phyloP scores from a whole-genome alignment of 805 yeast species.

The Metschnikowia koreensis region DNA sequence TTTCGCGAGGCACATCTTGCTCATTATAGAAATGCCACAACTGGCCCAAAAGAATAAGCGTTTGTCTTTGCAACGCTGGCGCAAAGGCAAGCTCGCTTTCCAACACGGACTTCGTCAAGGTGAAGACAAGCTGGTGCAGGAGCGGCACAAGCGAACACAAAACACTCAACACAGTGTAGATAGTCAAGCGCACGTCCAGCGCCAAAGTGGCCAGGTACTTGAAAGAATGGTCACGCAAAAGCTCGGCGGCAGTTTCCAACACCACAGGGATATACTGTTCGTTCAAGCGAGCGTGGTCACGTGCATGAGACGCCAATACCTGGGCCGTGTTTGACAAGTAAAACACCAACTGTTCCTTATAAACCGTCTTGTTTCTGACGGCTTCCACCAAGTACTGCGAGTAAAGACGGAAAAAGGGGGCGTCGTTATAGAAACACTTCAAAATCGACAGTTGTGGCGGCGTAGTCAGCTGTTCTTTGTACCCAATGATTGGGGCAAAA shows the following conservation, averaged over 20 bases:
- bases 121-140: slow-evolving; percentile 25
- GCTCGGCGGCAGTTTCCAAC: slow-evolving; percentile 56
- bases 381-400: slow-evolving; percentile 51
- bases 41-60: slow-evolving; percentile 41
- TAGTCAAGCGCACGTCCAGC: slow-evolving; percentile 75
- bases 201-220: slow-evolving; percentile 21
- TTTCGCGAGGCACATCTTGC: slow-evolving; percentile 12
- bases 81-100: slow-evolving; percentile 25
- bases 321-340: slow-evolving; percentile 71
- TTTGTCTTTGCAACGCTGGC: slow-evolving; percentile 25
- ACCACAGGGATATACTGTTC: slow-evolving; percentile 52
- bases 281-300: slow-evolving; percentile 43
- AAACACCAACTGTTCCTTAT: slow-evolving; percentile 72
- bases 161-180: slow-evolving; percentile 79
- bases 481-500: slow-evolving; percentile 67
- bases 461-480: slow-evolving; percentile 57
- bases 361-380: slow-evolving; percentile 54
- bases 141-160: slow-evolving; percentile 71
- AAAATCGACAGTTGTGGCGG: slow-evolving; percentile 72
- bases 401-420: slow-evolving; percentile 65
- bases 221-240: slow-evolving; percentile 33
- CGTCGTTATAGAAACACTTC: slow-evolving; percentile 66
- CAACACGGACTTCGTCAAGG: slow-evolving; percentile 36
- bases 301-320: slow-evolving; percentile 61
- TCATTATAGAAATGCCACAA: slow-evolving; percentile 33